Conservation (phyloP, 2,329 filamentous ascomycete species). For the Pseudopyrenochaeta lycopersici region DNA sequence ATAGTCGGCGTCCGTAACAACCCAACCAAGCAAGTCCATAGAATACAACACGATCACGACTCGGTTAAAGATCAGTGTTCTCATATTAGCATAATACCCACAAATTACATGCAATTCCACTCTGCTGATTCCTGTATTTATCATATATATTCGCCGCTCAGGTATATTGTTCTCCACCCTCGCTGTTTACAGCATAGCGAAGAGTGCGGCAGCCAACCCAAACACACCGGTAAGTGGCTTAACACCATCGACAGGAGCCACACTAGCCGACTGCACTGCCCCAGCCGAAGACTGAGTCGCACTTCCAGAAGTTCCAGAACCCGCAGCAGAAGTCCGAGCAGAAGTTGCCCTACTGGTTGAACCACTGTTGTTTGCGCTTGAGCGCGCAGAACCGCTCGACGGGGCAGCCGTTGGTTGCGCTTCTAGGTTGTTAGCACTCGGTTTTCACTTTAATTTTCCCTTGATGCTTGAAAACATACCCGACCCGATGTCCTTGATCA, state of each 20-base stretch:
- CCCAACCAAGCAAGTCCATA: no score
- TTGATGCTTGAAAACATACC: slow-evolving; percentile 5
- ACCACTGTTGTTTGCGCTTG: not conserved
- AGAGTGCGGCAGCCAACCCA: slow-evolving; percentile 11
- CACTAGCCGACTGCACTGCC: slow-evolving; percentile 3
- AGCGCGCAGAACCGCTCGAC: not conserved
- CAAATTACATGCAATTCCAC: no score
- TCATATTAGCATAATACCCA: no score
- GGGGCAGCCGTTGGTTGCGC: not conserved
- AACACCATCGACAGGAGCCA: slow-evolving; percentile 6
- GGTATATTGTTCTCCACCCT: no score
- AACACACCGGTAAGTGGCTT: slow-evolving; percentile 9
- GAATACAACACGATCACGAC: no score
- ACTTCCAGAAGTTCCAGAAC: slow-evolving; percentile 1
- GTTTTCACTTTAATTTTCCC: not conserved
- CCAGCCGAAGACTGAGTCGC: slow-evolving; percentile 11
- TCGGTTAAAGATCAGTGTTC: no score
- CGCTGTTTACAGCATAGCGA: slow-evolving; percentile 1
- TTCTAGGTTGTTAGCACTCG: not conserved
- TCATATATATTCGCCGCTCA: no score
- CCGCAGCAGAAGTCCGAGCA: slow-evolving; percentile 1
- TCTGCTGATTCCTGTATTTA: no score
- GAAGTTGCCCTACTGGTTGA: slow-evolving; percentile 6
- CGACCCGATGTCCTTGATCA: slow-evolving; percentile 12
- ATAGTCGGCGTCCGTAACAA: no score